Conservation (phyloP, 2,329 filamentous ascomycete genomes). For the Tolypocladium endophyticum region DNA sequence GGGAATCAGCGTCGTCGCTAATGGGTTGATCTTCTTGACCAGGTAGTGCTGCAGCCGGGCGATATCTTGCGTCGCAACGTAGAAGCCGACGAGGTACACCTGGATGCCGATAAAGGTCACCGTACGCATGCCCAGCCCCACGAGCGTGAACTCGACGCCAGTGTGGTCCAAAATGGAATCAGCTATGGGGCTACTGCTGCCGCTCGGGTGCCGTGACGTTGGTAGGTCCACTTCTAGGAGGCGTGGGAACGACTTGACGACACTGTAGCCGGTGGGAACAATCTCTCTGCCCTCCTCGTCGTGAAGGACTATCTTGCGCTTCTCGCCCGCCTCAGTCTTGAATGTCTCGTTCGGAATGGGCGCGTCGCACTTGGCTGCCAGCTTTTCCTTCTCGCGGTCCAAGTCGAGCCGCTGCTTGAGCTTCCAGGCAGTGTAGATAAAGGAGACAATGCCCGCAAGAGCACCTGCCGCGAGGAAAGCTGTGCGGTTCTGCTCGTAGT, state of each 20-base stretch:
- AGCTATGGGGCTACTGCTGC: conserved; percentile 19
- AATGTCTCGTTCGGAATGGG: conserved; percentile 33
- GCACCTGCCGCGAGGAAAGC: conserved; percentile 41
- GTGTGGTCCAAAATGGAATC: conserved; percentile 27
- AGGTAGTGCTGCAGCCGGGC: conserved; percentile 68
- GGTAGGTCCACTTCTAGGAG: conserved; percentile 51
- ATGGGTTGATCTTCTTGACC: conserved; percentile 62
- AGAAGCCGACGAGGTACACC: conserved; percentile 91
- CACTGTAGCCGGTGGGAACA: conserved; percentile 69
- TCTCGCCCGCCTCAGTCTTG: conserved; percentile 35
- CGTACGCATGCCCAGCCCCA: conserved; percentile 78
- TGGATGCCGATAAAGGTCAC: conserved; percentile 85
- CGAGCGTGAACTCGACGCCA: conserved; percentile 67
- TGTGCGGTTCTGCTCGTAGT: conserved; percentile 40
- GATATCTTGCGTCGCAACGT: conserved; percentile 77
- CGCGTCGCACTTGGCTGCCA: conserved; percentile 31
- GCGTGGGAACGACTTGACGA: conserved; percentile 70
- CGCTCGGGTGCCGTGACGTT: conserved; percentile 9
- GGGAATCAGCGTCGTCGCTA: conserved; percentile 73
- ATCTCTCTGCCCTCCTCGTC: conserved; percentile 63
- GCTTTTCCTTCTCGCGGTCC: conserved; percentile 21
- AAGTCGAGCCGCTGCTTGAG: conserved; percentile 30
- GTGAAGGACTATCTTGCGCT: conserved; percentile 50
- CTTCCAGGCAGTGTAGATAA: conserved; percentile 41
- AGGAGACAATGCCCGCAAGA: conserved; percentile 37